phyloP scores from a whole-genome alignment of 306 rosid species.

The Castanea mollissima region DNA sequence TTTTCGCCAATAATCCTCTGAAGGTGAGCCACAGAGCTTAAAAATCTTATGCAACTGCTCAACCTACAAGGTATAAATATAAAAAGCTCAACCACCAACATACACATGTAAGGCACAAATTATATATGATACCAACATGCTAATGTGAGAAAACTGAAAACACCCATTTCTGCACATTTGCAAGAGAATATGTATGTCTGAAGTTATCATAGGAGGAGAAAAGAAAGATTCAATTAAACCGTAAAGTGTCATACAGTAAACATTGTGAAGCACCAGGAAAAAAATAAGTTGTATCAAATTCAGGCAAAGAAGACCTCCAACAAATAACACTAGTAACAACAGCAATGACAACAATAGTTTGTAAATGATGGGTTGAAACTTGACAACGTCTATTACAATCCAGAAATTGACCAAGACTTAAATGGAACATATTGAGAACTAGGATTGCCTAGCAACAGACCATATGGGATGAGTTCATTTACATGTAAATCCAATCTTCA shows the following conservation, averaged over 20 bases:
- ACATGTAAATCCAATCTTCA: neutral
- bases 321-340: neutral
- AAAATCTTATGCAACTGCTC: conserved; percentile 93
- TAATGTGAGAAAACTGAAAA: neutral
- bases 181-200: neutral
- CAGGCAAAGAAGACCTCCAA: neutral
- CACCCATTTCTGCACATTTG: neutral
- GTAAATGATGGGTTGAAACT: neutral
- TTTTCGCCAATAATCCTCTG: conserved; percentile 81
- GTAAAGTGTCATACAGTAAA: neutral
- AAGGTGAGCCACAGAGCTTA: conserved; percentile 96
- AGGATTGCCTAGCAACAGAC: neutral
- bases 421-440: neutral
- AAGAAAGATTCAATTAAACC: neutral
- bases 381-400: neutral
- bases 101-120: conserved; percentile 5
- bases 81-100: neutral
- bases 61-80: conserved; percentile 48
- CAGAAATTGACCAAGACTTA: neutral
- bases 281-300: neutral
- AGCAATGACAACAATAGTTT: neutral
- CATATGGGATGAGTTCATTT: neutral
- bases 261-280: neutral
- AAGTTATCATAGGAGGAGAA: neutral
- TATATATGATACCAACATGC: neutral